phyloP scores from a whole-genome alignment of 495 filamentous ascomycete genomes.

The Xylaria scruposa region DNA sequence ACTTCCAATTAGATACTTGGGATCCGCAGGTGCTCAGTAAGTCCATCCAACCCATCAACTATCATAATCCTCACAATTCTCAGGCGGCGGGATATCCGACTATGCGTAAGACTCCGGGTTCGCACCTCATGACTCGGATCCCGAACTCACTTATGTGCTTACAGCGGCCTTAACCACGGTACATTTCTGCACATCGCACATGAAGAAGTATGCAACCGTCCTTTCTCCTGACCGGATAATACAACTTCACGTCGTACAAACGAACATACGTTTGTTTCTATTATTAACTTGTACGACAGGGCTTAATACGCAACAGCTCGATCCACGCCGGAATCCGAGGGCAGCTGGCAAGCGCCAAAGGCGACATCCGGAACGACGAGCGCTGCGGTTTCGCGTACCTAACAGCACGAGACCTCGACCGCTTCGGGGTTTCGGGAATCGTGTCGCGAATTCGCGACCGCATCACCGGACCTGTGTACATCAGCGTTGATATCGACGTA shows the following conservation, averaged over 20 bases:
- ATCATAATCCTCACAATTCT: neutral
- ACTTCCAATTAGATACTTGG: conserved; percentile 70
- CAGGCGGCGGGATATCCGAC: conserved; percentile 49
- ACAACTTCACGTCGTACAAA: conserved; percentile 49
- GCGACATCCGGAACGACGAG: conserved; percentile 81
- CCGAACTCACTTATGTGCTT: neutral
- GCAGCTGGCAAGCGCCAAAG: conserved; percentile 67
- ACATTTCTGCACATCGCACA: conserved; percentile 64
- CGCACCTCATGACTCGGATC: neutral
- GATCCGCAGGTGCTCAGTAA: conserved; percentile 62
- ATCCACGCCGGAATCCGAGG: conserved; percentile 89
- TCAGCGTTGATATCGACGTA: conserved; percentile 89
- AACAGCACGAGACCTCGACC: conserved; percentile 84
- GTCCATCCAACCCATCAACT: conserved; percentile 5
- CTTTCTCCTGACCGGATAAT: neutral
- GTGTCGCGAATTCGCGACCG: conserved; percentile 76
- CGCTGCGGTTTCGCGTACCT: conserved; percentile 83
- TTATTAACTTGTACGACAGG: conserved; percentile 59
- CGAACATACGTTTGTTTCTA: neutral
- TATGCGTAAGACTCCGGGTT: conserved; percentile 43
- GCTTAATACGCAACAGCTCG: conserved; percentile 77
- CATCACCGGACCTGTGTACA: conserved; percentile 75
- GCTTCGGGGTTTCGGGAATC: conserved; percentile 72
- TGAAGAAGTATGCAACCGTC: conserved; percentile 40
- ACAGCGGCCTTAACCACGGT: conserved; percentile 80